A percentile compares a stretch with the other conserved stretches of the same genome.
Conservation (phyloP, 2,329 filamentous ascomycete genomes). For the Knufia fluminis region DNA sequence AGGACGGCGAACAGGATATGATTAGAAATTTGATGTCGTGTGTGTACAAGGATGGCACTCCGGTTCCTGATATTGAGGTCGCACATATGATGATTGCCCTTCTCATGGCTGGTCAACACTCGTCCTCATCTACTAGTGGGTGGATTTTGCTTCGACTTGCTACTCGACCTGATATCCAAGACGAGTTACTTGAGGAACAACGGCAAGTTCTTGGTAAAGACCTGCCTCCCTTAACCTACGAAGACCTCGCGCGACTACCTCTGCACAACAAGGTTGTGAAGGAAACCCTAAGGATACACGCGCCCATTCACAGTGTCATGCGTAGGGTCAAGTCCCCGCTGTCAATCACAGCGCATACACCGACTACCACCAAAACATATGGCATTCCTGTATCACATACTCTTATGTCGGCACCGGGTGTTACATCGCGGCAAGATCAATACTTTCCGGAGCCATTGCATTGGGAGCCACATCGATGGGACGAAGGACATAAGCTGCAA, state of each 20-base stretch:
- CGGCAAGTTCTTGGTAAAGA: slow-evolving; percentile 44
- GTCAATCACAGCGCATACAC: slow-evolving; percentile 51
- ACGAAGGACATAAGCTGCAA: slow-evolving; percentile 50
- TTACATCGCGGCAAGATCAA: slow-evolving; percentile 59
- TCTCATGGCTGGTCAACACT: slow-evolving; percentile 77
- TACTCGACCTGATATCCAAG: slow-evolving; percentile 57
- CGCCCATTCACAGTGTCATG: slow-evolving; percentile 64
- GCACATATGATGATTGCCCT: slow-evolving; percentile 82
- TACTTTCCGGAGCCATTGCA: slow-evolving; percentile 73
- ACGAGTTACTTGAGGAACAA: slow-evolving; percentile 63
- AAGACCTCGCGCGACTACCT: slow-evolving; percentile 50
- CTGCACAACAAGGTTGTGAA: slow-evolving; percentile 57
- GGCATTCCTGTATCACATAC: slow-evolving; percentile 71
- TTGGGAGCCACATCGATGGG: slow-evolving; percentile 93
- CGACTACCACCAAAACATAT: slow-evolving; percentile 55
- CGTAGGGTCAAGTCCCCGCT: slow-evolving; percentile 62
- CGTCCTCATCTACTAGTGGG: slow-evolving; percentile 64
- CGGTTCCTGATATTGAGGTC: slow-evolving; percentile 64
- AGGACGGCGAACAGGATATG: slow-evolving; percentile 55
- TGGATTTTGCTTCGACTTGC: slow-evolving; percentile 72
- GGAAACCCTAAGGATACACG: slow-evolving; percentile 62
- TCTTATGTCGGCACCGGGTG: slow-evolving; percentile 76
- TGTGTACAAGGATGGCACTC: slow-evolving; percentile 62
- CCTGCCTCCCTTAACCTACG: slow-evolving; percentile 50
- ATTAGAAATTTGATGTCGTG: slow-evolving; percentile 71